These are phyloP conservation scores for Eutrema yunnanense DNA, from an alignment of 345 rosid species.

Conservation along the genomic window DNA sequence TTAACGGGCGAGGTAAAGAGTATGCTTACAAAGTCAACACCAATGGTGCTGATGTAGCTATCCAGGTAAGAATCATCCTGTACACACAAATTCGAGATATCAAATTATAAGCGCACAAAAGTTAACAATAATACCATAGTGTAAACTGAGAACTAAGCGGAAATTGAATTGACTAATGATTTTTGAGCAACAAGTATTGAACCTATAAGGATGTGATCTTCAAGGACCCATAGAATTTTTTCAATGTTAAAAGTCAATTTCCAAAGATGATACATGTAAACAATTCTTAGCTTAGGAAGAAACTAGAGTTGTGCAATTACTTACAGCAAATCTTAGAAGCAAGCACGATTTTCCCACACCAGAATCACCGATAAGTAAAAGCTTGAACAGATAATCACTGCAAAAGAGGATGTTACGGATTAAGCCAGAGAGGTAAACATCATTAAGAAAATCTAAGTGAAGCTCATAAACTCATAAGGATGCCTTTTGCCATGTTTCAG, in stretches of 20 bases:
- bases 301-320: background rate
- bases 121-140: background rate
- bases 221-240: background rate
- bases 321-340: conserved; percentile 41
- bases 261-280: background rate
- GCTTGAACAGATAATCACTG: conserved; percentile 41
- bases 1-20: background rate
- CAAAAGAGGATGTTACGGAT: background rate
- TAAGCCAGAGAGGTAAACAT: background rate
- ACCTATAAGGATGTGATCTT: background rate
- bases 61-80: conserved; percentile 60
- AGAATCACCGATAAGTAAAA: conserved; percentile 42
- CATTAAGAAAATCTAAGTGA: background rate
- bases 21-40: conserved; percentile 56
- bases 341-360: conserved; percentile 43
- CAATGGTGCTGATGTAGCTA: conserved; percentile 59
- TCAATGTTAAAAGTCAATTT: background rate
- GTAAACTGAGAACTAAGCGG: background rate
- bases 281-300: background rate
- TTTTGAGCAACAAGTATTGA: background rate
- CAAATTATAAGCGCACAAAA: background rate
- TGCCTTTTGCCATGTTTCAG: background rate
- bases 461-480: background rate
- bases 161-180: background rate
- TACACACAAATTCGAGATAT: background rate